Percentiles rank a stretch among this genome's conserved stretches.
phyloP scores from a whole-genome alignment of 768 basidiomycete species.

The Pholiota conissans region DNA sequence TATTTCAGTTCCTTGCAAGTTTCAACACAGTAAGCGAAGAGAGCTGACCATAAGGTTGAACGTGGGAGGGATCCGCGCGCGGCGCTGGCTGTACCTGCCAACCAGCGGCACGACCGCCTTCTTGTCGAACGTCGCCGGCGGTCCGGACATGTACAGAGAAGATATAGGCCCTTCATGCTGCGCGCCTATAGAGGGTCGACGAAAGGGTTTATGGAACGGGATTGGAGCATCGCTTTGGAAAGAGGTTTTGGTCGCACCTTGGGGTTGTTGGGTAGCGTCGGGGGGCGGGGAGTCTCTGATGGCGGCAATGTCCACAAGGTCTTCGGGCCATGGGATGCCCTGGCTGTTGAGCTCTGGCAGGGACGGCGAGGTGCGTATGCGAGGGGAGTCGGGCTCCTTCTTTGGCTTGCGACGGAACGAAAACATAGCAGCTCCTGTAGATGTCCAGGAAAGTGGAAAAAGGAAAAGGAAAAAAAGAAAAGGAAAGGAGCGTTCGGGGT shows the following conservation, averaged over 20 bases:
- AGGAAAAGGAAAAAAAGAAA: slow-evolving; percentile 23
- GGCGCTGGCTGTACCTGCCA: slow-evolving; percentile 61
- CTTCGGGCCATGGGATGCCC: slow-evolving; percentile 84
- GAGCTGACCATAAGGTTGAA: slow-evolving; percentile 85
- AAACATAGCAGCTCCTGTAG: slow-evolving; percentile 51
- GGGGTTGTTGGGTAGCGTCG: slow-evolving; percentile 35
- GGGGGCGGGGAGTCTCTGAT: slow-evolving; percentile 49
- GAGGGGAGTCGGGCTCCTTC: slow-evolving; percentile 44
- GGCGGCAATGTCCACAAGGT: slow-evolving; percentile 72
- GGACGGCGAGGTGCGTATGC: slow-evolving; percentile 75
- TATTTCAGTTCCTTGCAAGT: background rate
- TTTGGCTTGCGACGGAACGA: slow-evolving; percentile 72
- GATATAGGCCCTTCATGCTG: slow-evolving; percentile 62
- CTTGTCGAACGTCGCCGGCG: slow-evolving; percentile 66
- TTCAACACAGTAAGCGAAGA: too few relatives aligned
- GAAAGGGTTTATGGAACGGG: slow-evolving; percentile 85
- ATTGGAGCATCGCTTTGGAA: slow-evolving; percentile 59
- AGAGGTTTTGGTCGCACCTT: slow-evolving; percentile 75
- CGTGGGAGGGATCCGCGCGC: slow-evolving; percentile 66
- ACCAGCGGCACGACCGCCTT: slow-evolving; percentile 37
- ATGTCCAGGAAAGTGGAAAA: slow-evolving; percentile 14
- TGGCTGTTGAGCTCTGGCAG: slow-evolving; percentile 75
- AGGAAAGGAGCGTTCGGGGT: slow-evolving; percentile 19
- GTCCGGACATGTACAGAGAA: slow-evolving; percentile 68
- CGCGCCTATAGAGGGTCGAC: slow-evolving; percentile 44